A percentile compares a stretch with the other conserved stretches of the same genome.
These are phyloP conservation scores for Diaporthe velutina DNA, from an alignment of 2,329 filamentous ascomycete genomes.

Conservation along the genomic window DNA sequence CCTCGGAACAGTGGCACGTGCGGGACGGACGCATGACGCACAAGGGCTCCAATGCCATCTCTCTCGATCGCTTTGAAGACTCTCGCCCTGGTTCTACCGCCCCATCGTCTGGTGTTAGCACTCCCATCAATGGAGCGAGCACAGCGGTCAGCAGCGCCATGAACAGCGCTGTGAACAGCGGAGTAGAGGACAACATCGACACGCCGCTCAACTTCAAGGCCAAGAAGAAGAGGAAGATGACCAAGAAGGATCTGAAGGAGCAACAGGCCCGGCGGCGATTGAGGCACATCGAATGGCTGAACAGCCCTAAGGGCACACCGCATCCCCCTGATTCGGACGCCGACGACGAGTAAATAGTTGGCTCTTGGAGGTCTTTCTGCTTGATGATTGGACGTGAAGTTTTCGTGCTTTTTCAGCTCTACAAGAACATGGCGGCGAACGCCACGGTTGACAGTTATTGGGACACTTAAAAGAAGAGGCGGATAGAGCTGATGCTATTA, in stretches of 20 bases:
- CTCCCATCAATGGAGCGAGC: slow-evolving; percentile 66
- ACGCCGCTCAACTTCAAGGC: slow-evolving; percentile 85
- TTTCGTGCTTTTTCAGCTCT: background rate
- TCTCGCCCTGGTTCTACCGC: slow-evolving; percentile 66
- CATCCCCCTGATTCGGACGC: slow-evolving; percentile 84
- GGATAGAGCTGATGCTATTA: slow-evolving; percentile 16
- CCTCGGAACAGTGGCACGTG: slow-evolving; percentile 97
- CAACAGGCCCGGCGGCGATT: slow-evolving; percentile 87
- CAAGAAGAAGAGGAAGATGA: slow-evolving; percentile 98
- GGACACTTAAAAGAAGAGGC: slow-evolving; percentile 9
- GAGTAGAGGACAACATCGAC: slow-evolving; percentile 81
- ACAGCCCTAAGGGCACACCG: slow-evolving; percentile 86
- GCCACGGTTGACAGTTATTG: background rate
- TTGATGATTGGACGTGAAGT: background rate
- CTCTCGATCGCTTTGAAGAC: slow-evolving; percentile 90
- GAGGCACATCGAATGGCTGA: slow-evolving; percentile 88
- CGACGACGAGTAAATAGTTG: slow-evolving; percentile 61
- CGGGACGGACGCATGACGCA: slow-evolving; percentile 88
- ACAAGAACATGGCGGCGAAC: background rate
- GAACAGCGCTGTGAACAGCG: slow-evolving; percentile 79
- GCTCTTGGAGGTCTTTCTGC: background rate
- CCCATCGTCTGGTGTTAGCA: slow-evolving; percentile 40
- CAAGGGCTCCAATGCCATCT: slow-evolving; percentile 81
- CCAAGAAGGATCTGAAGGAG: slow-evolving; percentile 95
- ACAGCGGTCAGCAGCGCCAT: slow-evolving; percentile 63